Conservation (phyloP, 257 asterid species). For the Solanum phureja region DNA sequence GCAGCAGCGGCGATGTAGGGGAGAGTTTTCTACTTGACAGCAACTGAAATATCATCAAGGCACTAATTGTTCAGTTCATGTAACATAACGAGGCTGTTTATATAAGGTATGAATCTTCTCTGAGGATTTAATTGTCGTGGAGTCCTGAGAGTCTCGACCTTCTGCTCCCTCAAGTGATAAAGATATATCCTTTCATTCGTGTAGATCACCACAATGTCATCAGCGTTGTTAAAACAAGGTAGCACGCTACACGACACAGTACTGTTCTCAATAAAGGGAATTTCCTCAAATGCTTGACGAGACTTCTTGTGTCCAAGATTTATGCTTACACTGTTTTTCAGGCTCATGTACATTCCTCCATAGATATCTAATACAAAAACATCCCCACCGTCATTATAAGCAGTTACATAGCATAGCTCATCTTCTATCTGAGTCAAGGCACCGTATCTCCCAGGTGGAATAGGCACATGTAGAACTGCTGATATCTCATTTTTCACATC, state of each 20-base stretch:
- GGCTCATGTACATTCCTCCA: constrained; percentile 21
- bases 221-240: neutral
- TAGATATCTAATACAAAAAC: constrained; percentile 12
- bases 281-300: neutral
- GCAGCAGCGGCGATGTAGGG: neutral
- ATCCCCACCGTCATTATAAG: neutral
- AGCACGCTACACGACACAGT: constrained; percentile 2
- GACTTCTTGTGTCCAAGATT: neutral
- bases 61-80: neutral
- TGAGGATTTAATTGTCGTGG: neutral
- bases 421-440: constrained; percentile 22
- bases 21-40: neutral
- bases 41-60: neutral
- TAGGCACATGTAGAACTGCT: constrained; percentile 15
- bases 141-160: neutral
- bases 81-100: constrained; percentile 30
- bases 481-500: constrained; percentile 7
- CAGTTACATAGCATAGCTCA: constrained; percentile 27
- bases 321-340: constrained; percentile 1
- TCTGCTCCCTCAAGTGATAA: neutral
- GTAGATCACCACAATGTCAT: neutral
- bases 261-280: constrained; percentile 15
- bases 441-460: constrained; percentile 1
- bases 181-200: neutral
- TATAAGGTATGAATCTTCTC: constrained; percentile 20